Evolutionary conservation across 2,329 filamentous ascomycete species (phyloP), one percentile per base, ranked within the genome.

Genomic region (Aciculosporium take): DNA sequence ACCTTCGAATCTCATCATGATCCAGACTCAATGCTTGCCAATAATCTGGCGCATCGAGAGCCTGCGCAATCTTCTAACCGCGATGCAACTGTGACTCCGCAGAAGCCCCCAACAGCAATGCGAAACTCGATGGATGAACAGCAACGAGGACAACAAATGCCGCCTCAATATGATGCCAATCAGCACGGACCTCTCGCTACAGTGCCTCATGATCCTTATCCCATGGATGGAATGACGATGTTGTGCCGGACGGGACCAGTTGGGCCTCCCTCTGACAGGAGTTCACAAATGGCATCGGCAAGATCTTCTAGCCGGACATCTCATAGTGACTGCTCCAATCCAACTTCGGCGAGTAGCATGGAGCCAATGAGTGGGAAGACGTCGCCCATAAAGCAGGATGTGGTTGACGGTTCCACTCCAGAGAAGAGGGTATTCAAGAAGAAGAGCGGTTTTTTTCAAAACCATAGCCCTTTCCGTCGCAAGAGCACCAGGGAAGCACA

Each of bases 191-290:
- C 79, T 20, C 75, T 84, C 45, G 69, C 78, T 4, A 63, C 76
- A 12, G 74, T 94, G 3, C 87, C 89, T 12, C 87, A 95, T 53
- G 93, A 96, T 52, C 86, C 91, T 8, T 95, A 95, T 57, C 88
- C 89, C 0, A 76, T 82, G 59, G 89, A 96, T 56, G 89, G 88
- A 4, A 96, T 96, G 87, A 95, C 89, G 0, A 94, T 96, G 76
- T 81, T 95, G 47, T 96, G 89, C 61, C 79, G 87, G 45, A 79
- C 84, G 30, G 82, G 78, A 4, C 74, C 80, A 29, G 53, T 58
- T 13, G 82, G 79, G 4, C 74, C 80, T 30, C 54, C 56, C 13
- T 63, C 75, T 64, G 61, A 87, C 71, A 61, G 59, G 28, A 63
- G 61, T 46, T 66, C 65, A 4, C 61, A 67, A 21, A 54, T 65